A percentile compares a stretch with the other conserved stretches of the same genome.
These are phyloP conservation scores for Limonium bicolor DNA, from an alignment of 148 eudicot genomes.

Conservation along the genomic window DNA sequence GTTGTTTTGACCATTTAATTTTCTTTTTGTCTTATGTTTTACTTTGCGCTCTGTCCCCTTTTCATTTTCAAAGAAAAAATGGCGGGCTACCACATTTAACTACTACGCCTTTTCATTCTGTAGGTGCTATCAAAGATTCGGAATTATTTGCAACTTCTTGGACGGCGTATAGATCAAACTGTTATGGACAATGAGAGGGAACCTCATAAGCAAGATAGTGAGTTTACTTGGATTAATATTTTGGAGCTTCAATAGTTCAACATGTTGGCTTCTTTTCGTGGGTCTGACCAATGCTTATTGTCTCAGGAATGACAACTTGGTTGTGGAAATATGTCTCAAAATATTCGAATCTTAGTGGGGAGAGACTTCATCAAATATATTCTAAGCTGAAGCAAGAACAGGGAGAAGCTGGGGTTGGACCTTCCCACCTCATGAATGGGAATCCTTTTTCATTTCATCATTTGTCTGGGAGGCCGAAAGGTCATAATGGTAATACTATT, in stretches of 20 bases:
- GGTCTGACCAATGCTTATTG: not conserved
- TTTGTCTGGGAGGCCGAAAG: slow-evolving; percentile 21
- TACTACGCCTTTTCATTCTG: not conserved
- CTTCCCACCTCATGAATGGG: slow-evolving; percentile 66
- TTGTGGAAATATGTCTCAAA: slow-evolving; percentile 92
- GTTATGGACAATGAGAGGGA: slow-evolving; percentile 54
- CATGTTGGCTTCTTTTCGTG: not conserved
- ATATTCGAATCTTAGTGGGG: slow-evolving; percentile 84
- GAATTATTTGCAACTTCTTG: slow-evolving; percentile 84
- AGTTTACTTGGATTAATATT: too few species aligned
- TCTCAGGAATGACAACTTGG: slow-evolving; percentile 79
- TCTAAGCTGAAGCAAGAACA: slow-evolving; percentile 79
- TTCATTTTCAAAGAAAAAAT: too few species aligned
- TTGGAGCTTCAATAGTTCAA: not conserved
- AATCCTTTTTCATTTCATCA: slow-evolving; percentile 8
- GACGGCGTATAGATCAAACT: slow-evolving; percentile 76
- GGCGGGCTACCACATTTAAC: too few species aligned
- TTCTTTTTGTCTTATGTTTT: too few species aligned
- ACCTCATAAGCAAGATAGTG: slow-evolving; percentile 78
- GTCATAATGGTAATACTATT: too few species aligned
- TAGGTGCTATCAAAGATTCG: slow-evolving; percentile 88
- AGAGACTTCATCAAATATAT: slow-evolving; percentile 71
- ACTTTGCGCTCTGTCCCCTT: too few species aligned
- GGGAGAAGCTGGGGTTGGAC: slow-evolving; percentile 54
- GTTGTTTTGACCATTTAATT: too few species aligned